A percentile compares a stretch with the other conserved stretches of the same genome.
phyloP scores from a whole-genome alignment of 2,329 filamentous ascomycete genomes.

The Pleoardoris graminearum region DNA sequence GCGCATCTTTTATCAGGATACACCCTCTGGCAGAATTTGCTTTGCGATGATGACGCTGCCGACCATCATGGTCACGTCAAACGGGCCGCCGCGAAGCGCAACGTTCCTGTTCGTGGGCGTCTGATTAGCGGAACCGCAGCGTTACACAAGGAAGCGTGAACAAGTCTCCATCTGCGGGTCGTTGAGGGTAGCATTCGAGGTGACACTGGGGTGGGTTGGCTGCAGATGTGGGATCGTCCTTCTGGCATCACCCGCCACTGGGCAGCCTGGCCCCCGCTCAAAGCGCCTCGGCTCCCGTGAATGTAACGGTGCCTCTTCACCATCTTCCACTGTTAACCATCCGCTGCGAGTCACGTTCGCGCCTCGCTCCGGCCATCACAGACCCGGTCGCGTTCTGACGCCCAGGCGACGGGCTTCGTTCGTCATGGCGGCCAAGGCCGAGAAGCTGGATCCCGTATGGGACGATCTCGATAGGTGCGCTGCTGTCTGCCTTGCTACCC shows the following conservation, averaged over 20 bases:
- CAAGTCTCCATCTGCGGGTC: conserved; percentile 13
- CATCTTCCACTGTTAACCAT: conserved; percentile 39
- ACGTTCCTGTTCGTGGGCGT: conserved; percentile 19
- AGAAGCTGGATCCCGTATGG: conserved; percentile 60
- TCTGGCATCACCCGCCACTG: conserved; percentile 33
- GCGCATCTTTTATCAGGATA: conserved; percentile 28
- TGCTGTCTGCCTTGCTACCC: conserved; percentile 27
- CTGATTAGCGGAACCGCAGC: conserved; percentile 17
- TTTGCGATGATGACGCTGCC: conserved; percentile 18
- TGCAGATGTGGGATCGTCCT: conserved; percentile 5
- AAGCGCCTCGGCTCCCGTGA: conserved; percentile 28
- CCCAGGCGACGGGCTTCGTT: conserved; percentile 48
- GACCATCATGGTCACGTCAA: conserved; percentile 20
- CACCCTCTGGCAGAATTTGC: background rate
- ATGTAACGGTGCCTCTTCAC: conserved; percentile 39
- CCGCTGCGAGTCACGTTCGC: conserved; percentile 40
- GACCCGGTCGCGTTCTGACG: conserved; percentile 17
- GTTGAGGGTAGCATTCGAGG: conserved; percentile 29
- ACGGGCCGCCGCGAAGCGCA: conserved; percentile 22
- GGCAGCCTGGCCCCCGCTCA: conserved; percentile 26
- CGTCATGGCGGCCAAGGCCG: conserved; percentile 53
- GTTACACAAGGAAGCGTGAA: conserved; percentile 31
- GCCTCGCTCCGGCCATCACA: conserved; percentile 29
- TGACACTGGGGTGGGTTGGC: conserved; percentile 30
- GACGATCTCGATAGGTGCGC: conserved; percentile 75